These are phyloP conservation scores for Ganoderma leucocontextum DNA, from an alignment of 1,284 basidiomycete genomes.

Conservation along the genomic window DNA sequence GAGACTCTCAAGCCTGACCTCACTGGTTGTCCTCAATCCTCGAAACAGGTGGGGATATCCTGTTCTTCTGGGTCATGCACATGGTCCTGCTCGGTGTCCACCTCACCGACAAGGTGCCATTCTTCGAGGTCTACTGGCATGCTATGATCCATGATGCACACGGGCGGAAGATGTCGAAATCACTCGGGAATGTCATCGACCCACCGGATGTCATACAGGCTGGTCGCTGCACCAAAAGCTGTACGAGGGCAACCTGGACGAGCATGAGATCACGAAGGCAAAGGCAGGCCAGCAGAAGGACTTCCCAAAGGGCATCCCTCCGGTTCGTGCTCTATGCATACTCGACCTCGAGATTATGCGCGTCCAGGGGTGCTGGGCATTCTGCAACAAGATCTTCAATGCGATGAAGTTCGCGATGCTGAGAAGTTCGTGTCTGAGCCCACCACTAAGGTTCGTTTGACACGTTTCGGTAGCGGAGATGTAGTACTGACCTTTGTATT, in stretches of 20 bases:
- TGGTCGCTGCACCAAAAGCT: slow-evolving; percentile 91
- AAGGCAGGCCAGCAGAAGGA: slow-evolving; percentile 98
- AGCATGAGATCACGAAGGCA: slow-evolving; percentile 93
- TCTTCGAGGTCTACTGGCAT: slow-evolving; percentile 98
- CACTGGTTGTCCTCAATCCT: slow-evolving; percentile 93
- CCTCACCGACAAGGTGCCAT: slow-evolving; percentile 92
- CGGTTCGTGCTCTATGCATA: slow-evolving; percentile 97
- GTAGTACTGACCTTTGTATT: too few relatives aligned
- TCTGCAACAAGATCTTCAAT: slow-evolving; percentile 99
- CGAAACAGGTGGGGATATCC: slow-evolving; percentile 99
- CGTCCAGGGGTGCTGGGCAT: slow-evolving; percentile 99
- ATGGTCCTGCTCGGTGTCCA: slow-evolving; percentile 97
- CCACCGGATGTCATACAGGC: slow-evolving; percentile 95
- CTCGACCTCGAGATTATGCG: slow-evolving; percentile 96
- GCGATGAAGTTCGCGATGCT: slow-evolving; percentile 98
- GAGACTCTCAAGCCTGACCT: slow-evolving; percentile 97
- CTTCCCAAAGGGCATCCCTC: slow-evolving; percentile 97
- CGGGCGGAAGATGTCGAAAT: slow-evolving; percentile 99
- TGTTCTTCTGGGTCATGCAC: slow-evolving; percentile 99
- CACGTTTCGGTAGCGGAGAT: neutral
- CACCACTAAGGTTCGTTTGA: slow-evolving; percentile 63
- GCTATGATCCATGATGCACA: slow-evolving; percentile 99
- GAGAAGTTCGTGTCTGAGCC: slow-evolving; percentile 81
- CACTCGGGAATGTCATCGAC: slow-evolving; percentile 97
- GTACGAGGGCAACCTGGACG: slow-evolving; percentile 92